phyloP scores from a whole-genome alignment of 1,139 yeast genomes.

The Debaryomyces singareniensis region DNA sequence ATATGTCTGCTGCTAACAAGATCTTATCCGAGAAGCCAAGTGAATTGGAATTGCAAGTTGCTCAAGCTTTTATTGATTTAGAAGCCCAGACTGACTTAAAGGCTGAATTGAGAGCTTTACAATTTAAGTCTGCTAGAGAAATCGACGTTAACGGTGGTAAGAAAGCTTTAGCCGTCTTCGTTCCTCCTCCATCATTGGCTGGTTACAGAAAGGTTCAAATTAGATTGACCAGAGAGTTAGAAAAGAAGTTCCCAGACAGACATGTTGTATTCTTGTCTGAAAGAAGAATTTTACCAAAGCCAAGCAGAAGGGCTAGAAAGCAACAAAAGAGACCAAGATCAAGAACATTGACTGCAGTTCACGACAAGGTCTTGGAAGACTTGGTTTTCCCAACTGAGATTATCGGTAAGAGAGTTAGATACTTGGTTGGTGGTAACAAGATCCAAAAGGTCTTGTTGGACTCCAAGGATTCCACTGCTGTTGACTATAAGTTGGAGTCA shows the following conservation, averaged over 20 bases:
- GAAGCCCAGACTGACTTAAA: conserved; percentile 94
- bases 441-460: conserved; percentile 97
- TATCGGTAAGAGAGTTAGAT: conserved; percentile 98
- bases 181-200: conserved; percentile 91
- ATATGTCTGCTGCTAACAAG: conserved; percentile 94
- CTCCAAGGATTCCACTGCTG: conserved; percentile 95
- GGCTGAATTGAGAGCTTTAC: conserved; percentile 97
- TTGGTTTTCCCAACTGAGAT: conserved; percentile 99
- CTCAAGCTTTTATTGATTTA: conserved; percentile 97
- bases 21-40: conserved; percentile 88
- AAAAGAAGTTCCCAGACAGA: conserved; percentile 99
- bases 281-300: conserved; percentile 99
- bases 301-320: conserved; percentile 65
- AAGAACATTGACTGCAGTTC: conserved; percentile 98
- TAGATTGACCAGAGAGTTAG: conserved; percentile 98
- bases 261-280: conserved; percentile 99
- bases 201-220: conserved; percentile 97
- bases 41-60: conserved; percentile 99
- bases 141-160: conserved; percentile 97
- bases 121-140: conserved; percentile 97
- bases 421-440: conserved; percentile 98
- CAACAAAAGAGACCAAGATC: conserved; percentile 99
- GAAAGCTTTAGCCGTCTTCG: conserved; percentile 97
- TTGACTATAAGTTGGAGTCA: conserved; percentile 98
- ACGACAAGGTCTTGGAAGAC: conserved; percentile 98